Conservation (phyloP, 164 flowering plant genomes). For the Warburgia ugandensis region DNA sequence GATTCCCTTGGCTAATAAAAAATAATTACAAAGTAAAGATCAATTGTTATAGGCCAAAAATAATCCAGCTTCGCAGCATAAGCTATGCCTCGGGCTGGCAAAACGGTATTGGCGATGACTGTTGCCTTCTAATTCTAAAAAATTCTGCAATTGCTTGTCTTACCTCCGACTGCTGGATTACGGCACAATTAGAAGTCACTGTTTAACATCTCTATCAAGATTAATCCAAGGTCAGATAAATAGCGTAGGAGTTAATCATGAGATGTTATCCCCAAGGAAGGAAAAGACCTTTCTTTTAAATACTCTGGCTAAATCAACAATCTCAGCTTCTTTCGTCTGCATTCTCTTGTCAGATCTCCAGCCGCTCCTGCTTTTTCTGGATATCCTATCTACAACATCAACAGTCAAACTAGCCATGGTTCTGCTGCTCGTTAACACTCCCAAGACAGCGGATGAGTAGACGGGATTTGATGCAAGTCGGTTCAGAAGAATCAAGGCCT, state of each 20-base stretch:
- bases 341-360: conserved; percentile 22
- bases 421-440: conserved; percentile 48
- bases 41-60: too few species aligned
- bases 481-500: conserved; percentile 73
- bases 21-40: too few species aligned
- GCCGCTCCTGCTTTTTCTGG: conserved; percentile 19
- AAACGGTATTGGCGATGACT: too few species aligned
- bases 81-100: too few species aligned
- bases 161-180: too few species aligned
- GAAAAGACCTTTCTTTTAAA: conserved; percentile 49
- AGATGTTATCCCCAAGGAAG: conserved; percentile 38
- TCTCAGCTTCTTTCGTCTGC: conserved; percentile 45
- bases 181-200: too few species aligned
- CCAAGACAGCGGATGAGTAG: conserved; percentile 43
- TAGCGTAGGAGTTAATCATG: background rate
- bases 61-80: too few species aligned
- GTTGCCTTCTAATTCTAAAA: too few species aligned
- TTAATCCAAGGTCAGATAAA: too few species aligned
- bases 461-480: conserved; percentile 63
- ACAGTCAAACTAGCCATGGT: conserved; percentile 57
- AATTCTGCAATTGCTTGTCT: too few species aligned
- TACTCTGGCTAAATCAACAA: conserved; percentile 48
- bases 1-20: too few species aligned
- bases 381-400: conserved; percentile 54
- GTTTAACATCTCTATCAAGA: too few species aligned